phyloP scores from a whole-genome alignment of 176 grass and related monocot species.

The Eleusine coracana region DNA sequence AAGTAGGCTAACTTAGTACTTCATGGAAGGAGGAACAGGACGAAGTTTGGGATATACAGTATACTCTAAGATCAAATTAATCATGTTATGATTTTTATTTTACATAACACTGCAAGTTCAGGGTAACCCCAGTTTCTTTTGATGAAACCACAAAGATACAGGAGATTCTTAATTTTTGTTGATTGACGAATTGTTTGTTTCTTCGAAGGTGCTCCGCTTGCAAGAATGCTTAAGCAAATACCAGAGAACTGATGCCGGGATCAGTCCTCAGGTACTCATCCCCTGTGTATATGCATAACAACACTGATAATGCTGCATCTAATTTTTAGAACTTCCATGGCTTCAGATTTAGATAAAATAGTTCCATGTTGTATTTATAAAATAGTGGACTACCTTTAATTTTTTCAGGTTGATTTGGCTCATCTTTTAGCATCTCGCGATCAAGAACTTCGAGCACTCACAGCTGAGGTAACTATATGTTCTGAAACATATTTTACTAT shows the following conservation, averaged over 20 bases:
- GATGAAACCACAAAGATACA: slow-evolving; percentile 1
- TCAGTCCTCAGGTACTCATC: slow-evolving; percentile 70
- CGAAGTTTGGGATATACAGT: slow-evolving; percentile 12
- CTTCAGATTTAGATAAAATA: slow-evolving; percentile 12
- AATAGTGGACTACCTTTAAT: slow-evolving; percentile 25
- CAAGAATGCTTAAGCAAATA: slow-evolving; percentile 99
- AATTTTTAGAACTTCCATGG: neutral
- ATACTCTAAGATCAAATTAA: slow-evolving; percentile 15
- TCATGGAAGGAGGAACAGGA: slow-evolving; percentile 20
- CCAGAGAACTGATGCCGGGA: slow-evolving; percentile 87
- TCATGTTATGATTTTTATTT: neutral
- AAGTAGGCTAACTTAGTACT: slow-evolving; percentile 4
- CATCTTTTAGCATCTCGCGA: slow-evolving; percentile 96
- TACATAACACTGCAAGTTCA: neutral
- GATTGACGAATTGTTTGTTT: slow-evolving; percentile 20
- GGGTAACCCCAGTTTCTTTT: neutral
- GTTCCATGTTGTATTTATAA: slow-evolving; percentile 15
- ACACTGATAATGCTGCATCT: neutral
- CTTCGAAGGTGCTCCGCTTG: slow-evolving; percentile 81
- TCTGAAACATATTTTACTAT: slow-evolving; percentile 6
- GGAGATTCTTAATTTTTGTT: neutral
- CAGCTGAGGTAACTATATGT: slow-evolving; percentile 73
- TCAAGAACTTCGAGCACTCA: slow-evolving; percentile 94
- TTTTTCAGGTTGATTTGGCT: slow-evolving; percentile 87
- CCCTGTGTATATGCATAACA: neutral